Evolutionary conservation across 2,329 filamentous ascomycete species (phyloP).

Genomic region (Fusarium longipes): DNA sequence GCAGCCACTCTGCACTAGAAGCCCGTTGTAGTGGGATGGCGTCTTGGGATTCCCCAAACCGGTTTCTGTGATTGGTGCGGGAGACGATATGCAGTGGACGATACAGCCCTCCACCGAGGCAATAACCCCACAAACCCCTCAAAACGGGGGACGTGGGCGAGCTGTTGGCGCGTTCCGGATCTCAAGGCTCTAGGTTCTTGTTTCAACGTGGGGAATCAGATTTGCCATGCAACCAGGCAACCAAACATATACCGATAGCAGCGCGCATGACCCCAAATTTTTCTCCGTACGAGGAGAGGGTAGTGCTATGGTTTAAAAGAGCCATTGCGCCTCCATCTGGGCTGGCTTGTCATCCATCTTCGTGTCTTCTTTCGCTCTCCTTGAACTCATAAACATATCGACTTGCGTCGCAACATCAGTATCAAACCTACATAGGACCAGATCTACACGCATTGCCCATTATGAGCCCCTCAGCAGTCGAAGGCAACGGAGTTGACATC

Average conservation of each 20-base stretch:
- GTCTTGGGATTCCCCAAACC: slow-evolving; percentile 31
- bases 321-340: slow-evolving; percentile 30
- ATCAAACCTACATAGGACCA: slow-evolving; percentile 20
- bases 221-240: slow-evolving; percentile 44
- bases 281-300: slow-evolving; percentile 34
- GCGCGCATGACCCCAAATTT: slow-evolving; percentile 48
- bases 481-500: slow-evolving; percentile 42
- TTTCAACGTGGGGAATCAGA: slow-evolving; percentile 46
- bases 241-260: slow-evolving; percentile 45
- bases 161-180: slow-evolving; percentile 33
- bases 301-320: slow-evolving; percentile 38
- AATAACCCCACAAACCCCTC: slow-evolving; percentile 46
- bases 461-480: slow-evolving; percentile 53
- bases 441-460: slow-evolving; percentile 23
- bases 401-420: slow-evolving; percentile 17
- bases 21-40: slow-evolving; percentile 40
- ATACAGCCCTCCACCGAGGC: slow-evolving; percentile 41
- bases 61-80: slow-evolving; percentile 47
- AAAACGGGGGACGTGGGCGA: slow-evolving; percentile 34
- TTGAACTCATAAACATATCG: slow-evolving; percentile 18
- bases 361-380: slow-evolving; percentile 24
- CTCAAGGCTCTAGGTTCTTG: slow-evolving; percentile 33
- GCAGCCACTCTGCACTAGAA: slow-evolving; percentile 34
- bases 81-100: slow-evolving; percentile 44
- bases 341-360: slow-evolving; percentile 25